Base-by-base conservation (phyloP, 306 rosid species). In the Corylus americana region DNA sequence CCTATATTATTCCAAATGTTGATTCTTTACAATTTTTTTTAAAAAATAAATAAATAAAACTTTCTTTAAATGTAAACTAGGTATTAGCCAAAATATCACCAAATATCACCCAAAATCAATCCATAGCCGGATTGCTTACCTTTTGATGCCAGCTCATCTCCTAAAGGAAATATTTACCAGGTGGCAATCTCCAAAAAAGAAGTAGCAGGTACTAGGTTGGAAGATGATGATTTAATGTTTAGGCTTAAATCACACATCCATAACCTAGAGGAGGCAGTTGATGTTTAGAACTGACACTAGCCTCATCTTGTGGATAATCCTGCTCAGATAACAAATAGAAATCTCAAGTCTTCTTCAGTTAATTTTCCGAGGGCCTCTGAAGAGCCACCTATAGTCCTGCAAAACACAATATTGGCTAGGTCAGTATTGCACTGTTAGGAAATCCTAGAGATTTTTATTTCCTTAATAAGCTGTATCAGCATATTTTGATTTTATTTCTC, bases 311-410 rank as follows among this genome's bases (percentile, higher is more conserved):
- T 61, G 20, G 42, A 49, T 69, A 45, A 53, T 35, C 35, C 35
- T 31, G 79, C 79, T 86, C 74, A 85, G 77, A 90, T 83, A 67
- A 81, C 71, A 25, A 91, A 86, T 17, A 94, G 86, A 76, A 78
- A 90, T 84, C n/a, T 90, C 90, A 92, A 78, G 89, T 92, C 97
- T 4, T 75, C 89, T 77, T 81, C 92, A 1, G 92, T 87, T 75
- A 94, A 83, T 81, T 89, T 92, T 84, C 91, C 95, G 50, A 94
- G 80, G 49, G 98, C 97, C 50, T 91, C 97, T 0, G 87, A 51
- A 35, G 88, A 87, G 55, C 97, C 90, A 13, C 98, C 97, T 0
- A 94, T 80, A 8, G 98, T 94, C 80, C 98, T 94, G 84, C 71
- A 47, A 61, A 55, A 59, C 31, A 20, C 71, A 66, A 59, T 55